Evolutionary conservation across 2,329 filamentous ascomycete species (phyloP), one percentile per base, ranked within the genome.

Genomic region (Thielaviopsis musarum): DNA sequence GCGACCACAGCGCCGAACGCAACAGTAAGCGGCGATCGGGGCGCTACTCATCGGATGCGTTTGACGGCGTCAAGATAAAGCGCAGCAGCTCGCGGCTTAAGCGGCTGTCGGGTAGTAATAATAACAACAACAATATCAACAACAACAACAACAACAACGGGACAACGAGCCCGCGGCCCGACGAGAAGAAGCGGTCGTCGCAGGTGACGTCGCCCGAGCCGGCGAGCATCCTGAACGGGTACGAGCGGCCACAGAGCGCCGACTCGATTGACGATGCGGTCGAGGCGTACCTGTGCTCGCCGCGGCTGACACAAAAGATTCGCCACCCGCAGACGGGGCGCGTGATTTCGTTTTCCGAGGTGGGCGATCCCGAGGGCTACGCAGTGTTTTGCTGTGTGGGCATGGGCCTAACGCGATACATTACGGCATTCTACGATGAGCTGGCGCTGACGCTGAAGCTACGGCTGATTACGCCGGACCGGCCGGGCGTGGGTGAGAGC

Each of bases 371-470:
- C 0, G 82, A 91, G 52, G 93, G 93, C 1, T 91, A 86, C 64
- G 91, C 90, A 2, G 88, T 98, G 1, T 91, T 98, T 65, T 94
- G 93, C 69, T 98, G 93, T 67, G 90, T 98, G 2, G 93, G 93
- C 21, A 98, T 98, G 93, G 93, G 93, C 0, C 72, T 98, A 66
- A 98, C 93, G 12, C 82, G 93, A 70, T 98, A 93, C 69, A 87
- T 98, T 62, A 96, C 89, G 62, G 90, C 91, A 0, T 98, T 98
- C 69, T 98, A 97, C 68, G 93, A 98, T 69, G 93, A 98, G 70
- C 76, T 98, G 58, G 93, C 93, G 2, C 74, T 88, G 66, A 95
- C 91, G 0, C 74, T 98, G 61, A 93, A 89, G 69, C 73, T 98
- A 60, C 83, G 93, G 21, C 77, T 98, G 57, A 95, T 98, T 64